Evolutionary conservation across 768 basidiomycete genomes (phyloP).

Genomic region (Pleurotus giganteus): DNA sequence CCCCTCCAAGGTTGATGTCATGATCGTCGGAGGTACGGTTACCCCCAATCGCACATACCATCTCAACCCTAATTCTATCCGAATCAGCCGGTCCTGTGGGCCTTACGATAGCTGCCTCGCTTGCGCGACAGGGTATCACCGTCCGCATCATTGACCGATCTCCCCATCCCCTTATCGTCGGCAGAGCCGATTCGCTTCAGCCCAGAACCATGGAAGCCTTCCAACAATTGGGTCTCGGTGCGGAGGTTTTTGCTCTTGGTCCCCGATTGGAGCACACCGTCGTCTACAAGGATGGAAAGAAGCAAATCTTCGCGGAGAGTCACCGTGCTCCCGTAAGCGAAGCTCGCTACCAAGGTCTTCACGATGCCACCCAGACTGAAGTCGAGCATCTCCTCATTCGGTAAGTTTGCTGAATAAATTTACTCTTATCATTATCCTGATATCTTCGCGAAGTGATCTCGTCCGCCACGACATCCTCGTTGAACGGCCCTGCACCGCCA

Average conservation of each 20-base stretch:
- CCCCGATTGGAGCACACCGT: conserved; percentile 11
- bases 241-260: conserved; percentile 7
- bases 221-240: conserved; percentile 20
- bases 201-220: conserved; percentile 55
- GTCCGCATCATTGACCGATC: conserved; percentile 43
- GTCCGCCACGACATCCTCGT: conserved; percentile 8
- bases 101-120: conserved; percentile 38
- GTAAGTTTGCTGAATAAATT: neutral
- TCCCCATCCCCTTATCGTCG: conserved; percentile 24
- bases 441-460: neutral
- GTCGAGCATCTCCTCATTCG: conserved; percentile 11
- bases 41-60: conserved; percentile 14
- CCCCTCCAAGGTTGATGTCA: conserved; percentile 38
- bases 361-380: conserved; percentile 11
- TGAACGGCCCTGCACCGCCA: conserved; percentile 10
- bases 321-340: conserved; percentile 7
- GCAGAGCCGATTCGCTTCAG: conserved; percentile 56
- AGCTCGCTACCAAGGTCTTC: conserved; percentile 10
- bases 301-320: conserved; percentile 10
- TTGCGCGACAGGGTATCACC: conserved; percentile 38
- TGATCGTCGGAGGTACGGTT: conserved; percentile 49
- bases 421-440: neutral
- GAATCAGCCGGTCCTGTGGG: conserved; percentile 16
- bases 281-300: conserved; percentile 12
- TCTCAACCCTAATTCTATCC: neutral